Base-by-base conservation (phyloP, 306 rosid species). In the Calophaca sinica region DNA sequence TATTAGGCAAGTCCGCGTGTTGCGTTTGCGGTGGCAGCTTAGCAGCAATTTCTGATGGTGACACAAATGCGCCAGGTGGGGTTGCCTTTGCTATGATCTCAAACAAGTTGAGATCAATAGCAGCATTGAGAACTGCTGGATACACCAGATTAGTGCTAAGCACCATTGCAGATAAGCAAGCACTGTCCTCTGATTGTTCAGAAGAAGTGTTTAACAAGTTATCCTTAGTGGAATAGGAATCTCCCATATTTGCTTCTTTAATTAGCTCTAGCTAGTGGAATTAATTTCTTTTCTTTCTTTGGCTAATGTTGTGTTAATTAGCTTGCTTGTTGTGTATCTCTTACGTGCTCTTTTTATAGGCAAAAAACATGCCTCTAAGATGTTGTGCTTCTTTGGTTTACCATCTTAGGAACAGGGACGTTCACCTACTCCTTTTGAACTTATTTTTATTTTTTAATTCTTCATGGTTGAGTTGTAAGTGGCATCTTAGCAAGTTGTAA, bases 21-120 rank as follows among this genome's bases (percentile, higher is more conserved):
- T 64, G 73, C 0, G 68, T 55, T 26, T 60, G 62, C 0, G 54
- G 53, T 36, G 68, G 62, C 0, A 72, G 61, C 39, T 79, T 67
- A 46, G 74, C 45, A 57, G 83, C 70, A 55, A 79, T 79, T 50
- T 79, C 70, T 55, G 32, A 15, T 3, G 79, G 12, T 49, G 83
- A 73, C 58, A 73, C 9, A 10, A 32, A 72, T 0, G 81, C 7
- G 13, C 36, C 69, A 9, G 20, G 9, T 13, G 83, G 31, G 1
- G 63, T 52, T 36, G 41, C 72, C 29, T 51, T 55, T 0, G 83
- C 52, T 41, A 79, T 53, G 68, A 72, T 79, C 9, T 72, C 83
- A 57, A 79, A 72, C 68, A 79, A 38, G 53, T 79, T 53, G 50
- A 79, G 78, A 0, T 72, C 54, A 62, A 79, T 54, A 6, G 78